Percentiles rank a stretch among this genome's conserved stretches.
Evolutionary conservation across 441 rosid species (phyloP).

Genomic region (Corymbia calophylla): DNA sequence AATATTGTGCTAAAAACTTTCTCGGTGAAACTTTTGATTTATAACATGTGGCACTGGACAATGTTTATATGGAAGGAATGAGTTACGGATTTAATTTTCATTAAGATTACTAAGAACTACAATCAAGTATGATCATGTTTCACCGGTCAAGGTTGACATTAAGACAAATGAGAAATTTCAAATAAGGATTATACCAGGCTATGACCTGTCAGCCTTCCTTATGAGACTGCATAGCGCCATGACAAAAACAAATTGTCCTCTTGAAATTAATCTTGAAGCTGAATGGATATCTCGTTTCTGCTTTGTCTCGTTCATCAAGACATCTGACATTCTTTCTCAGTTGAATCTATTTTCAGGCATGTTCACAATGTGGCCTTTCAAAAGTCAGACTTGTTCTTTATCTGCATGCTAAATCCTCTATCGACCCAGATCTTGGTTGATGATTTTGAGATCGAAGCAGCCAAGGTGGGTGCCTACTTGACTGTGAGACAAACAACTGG

Average conservation of each 20-base stretch:
- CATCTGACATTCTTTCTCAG: neutral
- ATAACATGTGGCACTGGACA: neutral
- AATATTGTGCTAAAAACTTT: neutral
- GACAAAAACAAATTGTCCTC: neutral
- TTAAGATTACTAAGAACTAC: neutral
- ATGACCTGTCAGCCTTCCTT: neutral
- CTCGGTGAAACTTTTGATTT: neutral
- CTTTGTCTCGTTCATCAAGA: neutral
- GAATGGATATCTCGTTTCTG: neutral
- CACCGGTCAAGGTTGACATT: neutral
- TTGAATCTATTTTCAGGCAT: constrained; percentile 47
- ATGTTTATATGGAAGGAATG: neutral
- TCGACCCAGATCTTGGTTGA: constrained; percentile 57
- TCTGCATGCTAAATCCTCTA: constrained; percentile 77
- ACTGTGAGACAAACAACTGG: neutral
- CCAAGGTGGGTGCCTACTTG: constrained; percentile 39
- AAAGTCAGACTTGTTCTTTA: constrained; percentile 88
- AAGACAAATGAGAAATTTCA: neutral
- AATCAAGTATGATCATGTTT: neutral
- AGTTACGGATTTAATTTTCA: neutral
- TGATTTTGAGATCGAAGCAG: constrained; percentile 70
- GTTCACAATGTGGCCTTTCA: constrained; percentile 81
- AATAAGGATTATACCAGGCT: neutral
- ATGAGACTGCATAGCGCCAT: neutral
- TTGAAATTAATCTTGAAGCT: neutral